phyloP scores from a whole-genome alignment of 2,329 filamentous ascomycete genomes.

The Harringtonia aguacate region DNA sequence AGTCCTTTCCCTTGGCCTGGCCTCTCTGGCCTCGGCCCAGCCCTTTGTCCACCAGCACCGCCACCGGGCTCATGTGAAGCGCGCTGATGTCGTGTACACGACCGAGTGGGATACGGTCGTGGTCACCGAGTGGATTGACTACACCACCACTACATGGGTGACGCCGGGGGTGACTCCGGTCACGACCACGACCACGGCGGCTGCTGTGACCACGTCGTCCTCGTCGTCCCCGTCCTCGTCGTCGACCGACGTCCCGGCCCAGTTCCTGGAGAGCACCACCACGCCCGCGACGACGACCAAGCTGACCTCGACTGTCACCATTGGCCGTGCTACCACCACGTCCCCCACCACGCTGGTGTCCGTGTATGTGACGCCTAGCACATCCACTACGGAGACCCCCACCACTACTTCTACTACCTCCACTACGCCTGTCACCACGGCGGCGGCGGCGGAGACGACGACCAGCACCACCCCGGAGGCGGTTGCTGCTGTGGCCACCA shows the following conservation, averaged over 20 bases:
- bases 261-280: slow-evolving; percentile 22
- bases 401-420: not conserved
- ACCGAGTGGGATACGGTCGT: slow-evolving; percentile 40
- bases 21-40: slow-evolving; percentile 37
- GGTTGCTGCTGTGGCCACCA: slow-evolving; percentile 1
- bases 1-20: slow-evolving; percentile 25
- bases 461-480: not conserved
- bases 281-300: not conserved
- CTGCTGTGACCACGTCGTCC: slow-evolving; percentile 13
- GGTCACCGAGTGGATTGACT: slow-evolving; percentile 38
- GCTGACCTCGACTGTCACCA: not conserved
- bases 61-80: slow-evolving; percentile 25
- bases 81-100: slow-evolving; percentile 33
- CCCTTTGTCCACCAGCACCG: slow-evolving; percentile 30
- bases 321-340: not conserved
- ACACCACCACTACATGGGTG: slow-evolving; percentile 35
- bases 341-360: not conserved
- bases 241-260: slow-evolving; percentile 14
- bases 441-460: no score
- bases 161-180: slow-evolving; percentile 17
- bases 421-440: not conserved
- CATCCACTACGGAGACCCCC: not conserved
- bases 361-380: not conserved
- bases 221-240: slow-evolving; percentile 7
- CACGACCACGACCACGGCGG: slow-evolving; percentile 9